Conservation (phyloP, 2,329 filamentous ascomycete genomes). For the Hypocreales sp. region DNA sequence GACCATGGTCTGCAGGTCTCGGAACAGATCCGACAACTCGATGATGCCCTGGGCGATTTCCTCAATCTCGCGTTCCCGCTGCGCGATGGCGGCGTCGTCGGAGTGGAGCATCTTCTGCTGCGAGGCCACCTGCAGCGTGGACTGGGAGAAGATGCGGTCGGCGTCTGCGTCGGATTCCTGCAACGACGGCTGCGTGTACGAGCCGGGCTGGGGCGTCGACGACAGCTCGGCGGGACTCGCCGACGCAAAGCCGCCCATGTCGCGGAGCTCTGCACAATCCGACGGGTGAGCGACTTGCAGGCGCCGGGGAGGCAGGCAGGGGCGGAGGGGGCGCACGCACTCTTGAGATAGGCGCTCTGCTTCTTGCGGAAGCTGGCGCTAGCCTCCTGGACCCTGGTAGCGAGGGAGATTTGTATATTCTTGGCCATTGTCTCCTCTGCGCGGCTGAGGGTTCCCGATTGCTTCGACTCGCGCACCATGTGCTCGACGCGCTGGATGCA, state of each 20-base stretch:
- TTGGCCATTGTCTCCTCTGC: slow-evolving; percentile 91
- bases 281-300: not conserved
- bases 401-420: slow-evolving; percentile 88
- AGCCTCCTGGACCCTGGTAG: slow-evolving; percentile 75
- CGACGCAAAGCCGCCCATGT: slow-evolving; percentile 44
- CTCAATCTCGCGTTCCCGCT: slow-evolving; percentile 92
- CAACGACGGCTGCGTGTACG: slow-evolving; percentile 71
- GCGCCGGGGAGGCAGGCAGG: too few relatives aligned
- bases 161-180: slow-evolving; percentile 91
- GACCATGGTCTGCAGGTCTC: slow-evolving; percentile 90
- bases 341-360: slow-evolving; percentile 90
- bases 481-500: slow-evolving; percentile 77
- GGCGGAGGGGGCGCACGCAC: too few relatives aligned
- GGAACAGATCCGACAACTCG: slow-evolving; percentile 89
- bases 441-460: slow-evolving; percentile 54
- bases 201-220: slow-evolving; percentile 31
- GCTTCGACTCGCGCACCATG: slow-evolving; percentile 70
- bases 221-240: slow-evolving; percentile 35
- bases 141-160: slow-evolving; percentile 83
- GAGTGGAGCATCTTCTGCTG: slow-evolving; percentile 52
- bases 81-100: slow-evolving; percentile 73
- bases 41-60: slow-evolving; percentile 98
- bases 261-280: slow-evolving; percentile 47
- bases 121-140: slow-evolving; percentile 65
- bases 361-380: slow-evolving; percentile 93